Conservation (phyloP, 2,329 filamentous ascomycete genomes). For the Aspergillus sp. region DNA sequence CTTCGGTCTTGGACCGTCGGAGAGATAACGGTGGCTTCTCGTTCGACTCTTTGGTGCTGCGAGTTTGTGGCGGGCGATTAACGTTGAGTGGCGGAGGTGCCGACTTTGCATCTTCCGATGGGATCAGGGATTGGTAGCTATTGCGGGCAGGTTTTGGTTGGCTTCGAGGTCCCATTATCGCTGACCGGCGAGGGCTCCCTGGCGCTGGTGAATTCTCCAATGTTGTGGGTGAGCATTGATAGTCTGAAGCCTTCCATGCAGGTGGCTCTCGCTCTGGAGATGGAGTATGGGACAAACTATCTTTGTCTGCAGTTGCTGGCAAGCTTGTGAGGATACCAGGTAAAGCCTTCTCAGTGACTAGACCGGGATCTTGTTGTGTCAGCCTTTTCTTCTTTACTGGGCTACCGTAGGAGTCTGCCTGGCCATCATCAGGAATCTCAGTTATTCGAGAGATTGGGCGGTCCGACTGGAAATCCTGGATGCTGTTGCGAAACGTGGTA, state of each 20-base stretch:
- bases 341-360: slow-evolving; percentile 23
- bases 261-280: slow-evolving; percentile 29
- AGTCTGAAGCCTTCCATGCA: slow-evolving; percentile 27
- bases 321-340: slow-evolving; percentile 29
- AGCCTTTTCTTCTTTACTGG: slow-evolving; percentile 28
- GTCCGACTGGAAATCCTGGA: slow-evolving; percentile 8
- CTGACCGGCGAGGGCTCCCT: slow-evolving; percentile 33
- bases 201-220: slow-evolving; percentile 25
- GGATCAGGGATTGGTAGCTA: slow-evolving; percentile 18
- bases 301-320: slow-evolving; percentile 15
- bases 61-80: neutral
- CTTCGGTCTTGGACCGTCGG: slow-evolving; percentile 7
- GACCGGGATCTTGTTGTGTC: slow-evolving; percentile 14
- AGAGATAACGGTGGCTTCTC: slow-evolving; percentile 22
- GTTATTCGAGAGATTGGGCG: slow-evolving; percentile 8
- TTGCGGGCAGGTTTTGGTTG: slow-evolving; percentile 28
- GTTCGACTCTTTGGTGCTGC: slow-evolving; percentile 21
- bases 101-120: slow-evolving; percentile 16
- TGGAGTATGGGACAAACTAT: slow-evolving; percentile 27
- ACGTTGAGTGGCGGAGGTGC: neutral
- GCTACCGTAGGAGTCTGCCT: slow-evolving; percentile 15
- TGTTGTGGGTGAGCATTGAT: slow-evolving; percentile 22
- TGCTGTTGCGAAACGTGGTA: slow-evolving; percentile 17
- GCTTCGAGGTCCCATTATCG: slow-evolving; percentile 34
- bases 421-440: slow-evolving; percentile 2